A percentile compares a stretch with the other conserved stretches of the same genome.
Evolutionary conservation across 768 basidiomycete species (phyloP).

Genomic region (Leucocoprinus birnbaumii): DNA sequence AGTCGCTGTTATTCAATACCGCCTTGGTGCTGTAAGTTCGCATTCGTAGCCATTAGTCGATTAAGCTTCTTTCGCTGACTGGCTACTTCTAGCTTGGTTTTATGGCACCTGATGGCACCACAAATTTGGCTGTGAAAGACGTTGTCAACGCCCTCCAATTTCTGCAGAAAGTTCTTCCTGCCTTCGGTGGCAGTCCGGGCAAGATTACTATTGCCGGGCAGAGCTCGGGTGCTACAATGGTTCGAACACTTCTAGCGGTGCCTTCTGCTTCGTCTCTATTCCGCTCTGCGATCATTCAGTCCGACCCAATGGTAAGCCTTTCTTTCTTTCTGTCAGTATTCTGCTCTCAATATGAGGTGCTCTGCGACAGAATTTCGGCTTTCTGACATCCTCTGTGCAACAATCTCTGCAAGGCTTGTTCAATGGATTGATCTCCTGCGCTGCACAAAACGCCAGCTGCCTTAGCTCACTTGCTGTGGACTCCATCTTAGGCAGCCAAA

Average conservation of each 20-base stretch:
- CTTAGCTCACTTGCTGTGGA: constrained; percentile 44
- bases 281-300: constrained; percentile 77
- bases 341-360: neutral
- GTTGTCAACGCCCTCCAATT: constrained; percentile 64
- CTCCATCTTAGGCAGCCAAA: constrained; percentile 53
- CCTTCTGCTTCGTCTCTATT: constrained; percentile 74
- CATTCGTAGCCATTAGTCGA: constrained; percentile 14
- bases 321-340: neutral
- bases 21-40: constrained; percentile 65
- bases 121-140: constrained; percentile 72
- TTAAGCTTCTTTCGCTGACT: constrained; percentile 6
- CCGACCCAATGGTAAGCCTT: constrained; percentile 75
- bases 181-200: constrained; percentile 63
- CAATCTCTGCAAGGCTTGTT: constrained; percentile 49
- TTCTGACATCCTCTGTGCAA: constrained; percentile 55
- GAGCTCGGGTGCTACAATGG: constrained; percentile 75
- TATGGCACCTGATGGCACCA: constrained; percentile 65
- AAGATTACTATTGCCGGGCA: constrained; percentile 81
- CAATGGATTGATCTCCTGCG: constrained; percentile 45
- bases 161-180: constrained; percentile 50
- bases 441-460: constrained; percentile 44
- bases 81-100: constrained; percentile 57
- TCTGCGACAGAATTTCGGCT: constrained; percentile 63
- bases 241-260: constrained; percentile 71
- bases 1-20: constrained; percentile 81